Base-by-base conservation (phyloP, 345 rosid genomes). In the Acer saccharum region DNA sequence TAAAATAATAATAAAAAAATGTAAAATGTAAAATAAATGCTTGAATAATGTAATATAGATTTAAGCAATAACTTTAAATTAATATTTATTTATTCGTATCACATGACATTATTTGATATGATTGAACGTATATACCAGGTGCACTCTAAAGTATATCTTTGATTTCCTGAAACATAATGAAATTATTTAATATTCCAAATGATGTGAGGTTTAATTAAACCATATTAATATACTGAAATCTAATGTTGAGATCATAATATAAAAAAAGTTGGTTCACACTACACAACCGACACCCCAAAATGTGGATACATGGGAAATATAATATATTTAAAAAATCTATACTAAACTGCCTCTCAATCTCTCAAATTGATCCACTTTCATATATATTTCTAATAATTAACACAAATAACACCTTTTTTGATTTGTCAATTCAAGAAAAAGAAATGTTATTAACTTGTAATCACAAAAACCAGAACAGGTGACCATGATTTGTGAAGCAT, bases 371-470 rank as follows among this genome's bases (percentile, higher is more conserved):
- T 29, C 41, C 41, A 4, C 18, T 55, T 46, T 27, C 6, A 65
- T 23, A 60, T 50, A 65, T 39, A 60, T 63, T 71, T 39, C 8
- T 23, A 64, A 35, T 10, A 52, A n/a, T 2, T 6, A 52, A n/a
- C 3, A 3, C 25, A 4, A 4, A 25, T 2, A 54, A 68, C 72
- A 50, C 72, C 52, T 69, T 6, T 43, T 61, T 29, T 61, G 46
- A 58, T 21, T 58, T 6, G 61, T 76, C 20, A 67, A 57, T 67
- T 54, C 32, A 35, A 76, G 46, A n/a, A 18, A 76, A 76, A 39
- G 78, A 66, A 25, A 27, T 48, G 9, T 23, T 3, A 52, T 52
- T 23, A 64, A 23, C 41, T 63, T 27, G 17, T 63, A 2, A 7
- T 27, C 16, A 35, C 14, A 21, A 63, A 63, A 7, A n/a, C 17